A percentile compares a stretch with the other conserved stretches of the same genome.
Conservation (phyloP, 441 rosid species). For the Euphorbia schlechtendalii region DNA sequence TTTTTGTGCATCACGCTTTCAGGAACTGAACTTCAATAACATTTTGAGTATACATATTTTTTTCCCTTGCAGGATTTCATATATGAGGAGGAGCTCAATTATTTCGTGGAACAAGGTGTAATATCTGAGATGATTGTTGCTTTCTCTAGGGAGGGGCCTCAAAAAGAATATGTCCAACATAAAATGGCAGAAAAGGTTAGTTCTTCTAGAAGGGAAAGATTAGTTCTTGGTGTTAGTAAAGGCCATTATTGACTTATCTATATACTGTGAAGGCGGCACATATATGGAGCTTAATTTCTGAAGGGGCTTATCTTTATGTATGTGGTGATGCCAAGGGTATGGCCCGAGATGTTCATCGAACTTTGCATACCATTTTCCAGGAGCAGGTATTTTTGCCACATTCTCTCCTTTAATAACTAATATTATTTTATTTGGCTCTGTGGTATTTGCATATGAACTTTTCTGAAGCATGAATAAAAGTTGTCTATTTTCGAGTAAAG, state of each 20-base stretch:
- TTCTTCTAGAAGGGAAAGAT: slow-evolving; percentile 4
- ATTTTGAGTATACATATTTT: not conserved
- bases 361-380: slow-evolving; percentile 48
- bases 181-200: slow-evolving; percentile 80
- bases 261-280: slow-evolving; percentile 37
- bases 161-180: slow-evolving; percentile 91
- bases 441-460: too few relatives aligned
- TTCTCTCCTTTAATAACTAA: too few relatives aligned
- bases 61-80: slow-evolving; percentile 65
- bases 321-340: slow-evolving; percentile 84
- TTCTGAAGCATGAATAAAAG: too few relatives aligned
- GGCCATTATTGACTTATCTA: not conserved
- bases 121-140: slow-evolving; percentile 76
- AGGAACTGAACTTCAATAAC: not conserved
- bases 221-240: not conserved
- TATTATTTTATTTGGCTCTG: too few relatives aligned
- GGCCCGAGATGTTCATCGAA: slow-evolving; percentile 67
- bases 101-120: slow-evolving; percentile 59
- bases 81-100: slow-evolving; percentile 82
- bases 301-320: slow-evolving; percentile 55
- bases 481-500: too few relatives aligned
- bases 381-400: slow-evolving; percentile 70
- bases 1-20: not conserved
- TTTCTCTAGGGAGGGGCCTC: slow-evolving; percentile 93
- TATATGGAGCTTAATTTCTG: slow-evolving; percentile 51